phyloP scores from a whole-genome alignment of 768 basidiomycete genomes.

The Boletus tomentosulus region DNA sequence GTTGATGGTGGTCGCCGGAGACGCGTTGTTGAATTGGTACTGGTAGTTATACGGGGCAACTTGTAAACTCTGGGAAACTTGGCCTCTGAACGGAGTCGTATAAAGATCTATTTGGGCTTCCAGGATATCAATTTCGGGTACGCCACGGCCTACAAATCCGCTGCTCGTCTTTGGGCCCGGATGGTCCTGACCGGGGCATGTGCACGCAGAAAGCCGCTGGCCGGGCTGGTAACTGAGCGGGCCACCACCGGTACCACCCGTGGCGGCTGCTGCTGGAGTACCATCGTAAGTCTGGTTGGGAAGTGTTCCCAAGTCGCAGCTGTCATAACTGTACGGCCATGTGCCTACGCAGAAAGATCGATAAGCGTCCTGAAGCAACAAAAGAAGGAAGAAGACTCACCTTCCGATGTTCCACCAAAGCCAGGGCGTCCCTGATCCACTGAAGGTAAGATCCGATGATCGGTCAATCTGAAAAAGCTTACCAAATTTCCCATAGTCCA shows the following conservation, averaged over 20 bases:
- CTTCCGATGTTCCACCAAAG: slow-evolving; percentile 87
- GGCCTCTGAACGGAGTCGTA: slow-evolving; percentile 45
- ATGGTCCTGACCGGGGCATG: slow-evolving; percentile 81
- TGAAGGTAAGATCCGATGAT: slow-evolving; percentile 14
- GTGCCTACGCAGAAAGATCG: slow-evolving; percentile 30
- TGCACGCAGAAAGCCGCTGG: slow-evolving; percentile 83
- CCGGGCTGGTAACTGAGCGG: slow-evolving; percentile 78
- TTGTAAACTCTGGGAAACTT: slow-evolving; percentile 81
- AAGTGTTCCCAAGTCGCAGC: slow-evolving; percentile 85
- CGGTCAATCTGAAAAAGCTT: slow-evolving; percentile 7
- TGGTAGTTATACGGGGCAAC: slow-evolving; percentile 72
- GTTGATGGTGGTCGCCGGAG: slow-evolving; percentile 51
- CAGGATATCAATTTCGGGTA: slow-evolving; percentile 91
- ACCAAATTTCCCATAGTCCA: slow-evolving; percentile 77
- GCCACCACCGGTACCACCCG: slow-evolving; percentile 46
- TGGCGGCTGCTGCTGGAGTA: slow-evolving; percentile 53
- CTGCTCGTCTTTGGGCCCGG: slow-evolving; percentile 62
- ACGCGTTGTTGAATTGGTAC: slow-evolving; percentile 55
- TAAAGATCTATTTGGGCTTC: slow-evolving; percentile 70
- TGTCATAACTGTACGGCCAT: slow-evolving; percentile 81
- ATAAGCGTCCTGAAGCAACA: not conserved
- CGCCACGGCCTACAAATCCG: slow-evolving; percentile 59
- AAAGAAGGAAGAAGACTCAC: slow-evolving; percentile 25
- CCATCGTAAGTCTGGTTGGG: slow-evolving; percentile 72
- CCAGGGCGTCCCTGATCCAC: slow-evolving; percentile 69